Conservation (phyloP, 352 stramenopile species). For the Globisporangium solare region DNA sequence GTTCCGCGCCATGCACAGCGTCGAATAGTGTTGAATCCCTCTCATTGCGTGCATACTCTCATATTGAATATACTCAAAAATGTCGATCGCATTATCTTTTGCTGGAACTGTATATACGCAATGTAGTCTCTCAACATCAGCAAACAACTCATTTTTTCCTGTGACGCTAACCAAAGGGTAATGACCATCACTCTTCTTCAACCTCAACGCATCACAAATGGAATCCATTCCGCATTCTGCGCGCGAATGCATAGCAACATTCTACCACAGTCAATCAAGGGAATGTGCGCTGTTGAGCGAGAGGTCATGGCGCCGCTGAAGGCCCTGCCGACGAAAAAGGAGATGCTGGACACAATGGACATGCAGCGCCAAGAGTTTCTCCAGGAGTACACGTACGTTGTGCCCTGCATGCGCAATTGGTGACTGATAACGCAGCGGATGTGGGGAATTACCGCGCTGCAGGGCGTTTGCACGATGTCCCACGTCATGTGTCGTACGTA, state of each 20-base stretch:
- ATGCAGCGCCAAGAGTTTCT: constrained; percentile 15
- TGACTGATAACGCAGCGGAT: too few relatives aligned
- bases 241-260: neutral
- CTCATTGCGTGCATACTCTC: too few relatives aligned
- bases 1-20: constrained; percentile 22
- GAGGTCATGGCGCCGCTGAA: constrained; percentile 3
- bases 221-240: neutral
- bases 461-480: too few relatives aligned
- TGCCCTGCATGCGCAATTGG: too few relatives aligned
- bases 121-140: too few relatives aligned
- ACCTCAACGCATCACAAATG: neutral
- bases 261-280: too few relatives aligned
- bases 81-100: too few relatives aligned
- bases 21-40: neutral
- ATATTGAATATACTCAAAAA: too few relatives aligned
- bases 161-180: neutral
- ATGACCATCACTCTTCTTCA: constrained; percentile 16
- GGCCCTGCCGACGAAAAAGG: constrained; percentile 14
- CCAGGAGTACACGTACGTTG: neutral
- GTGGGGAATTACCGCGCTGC: too few relatives aligned
- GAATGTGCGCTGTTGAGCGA: neutral
- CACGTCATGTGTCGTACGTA: too few relatives aligned
- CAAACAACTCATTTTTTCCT: too few relatives aligned
- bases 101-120: too few relatives aligned
- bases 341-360: constrained; percentile 23